Conservation (phyloP, 2,329 filamentous ascomycete genomes). For the Fusarium setosum region DNA sequence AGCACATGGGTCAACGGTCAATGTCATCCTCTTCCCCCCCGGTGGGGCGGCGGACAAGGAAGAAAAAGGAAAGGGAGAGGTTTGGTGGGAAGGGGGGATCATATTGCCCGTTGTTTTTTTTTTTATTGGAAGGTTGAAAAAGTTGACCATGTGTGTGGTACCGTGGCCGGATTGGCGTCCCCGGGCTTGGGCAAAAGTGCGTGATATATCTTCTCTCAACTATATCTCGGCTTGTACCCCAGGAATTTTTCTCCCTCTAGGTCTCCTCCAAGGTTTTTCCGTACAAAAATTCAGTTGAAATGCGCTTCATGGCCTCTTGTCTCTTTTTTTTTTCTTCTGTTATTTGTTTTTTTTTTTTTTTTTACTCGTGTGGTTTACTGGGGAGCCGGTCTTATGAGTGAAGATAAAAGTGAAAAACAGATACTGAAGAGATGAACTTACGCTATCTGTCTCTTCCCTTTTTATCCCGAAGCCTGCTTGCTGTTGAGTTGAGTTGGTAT, state of each 20-base stretch:
- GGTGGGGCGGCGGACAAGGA: no score
- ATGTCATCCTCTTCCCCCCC: conserved; percentile 24
- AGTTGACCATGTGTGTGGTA: conserved; percentile 48
- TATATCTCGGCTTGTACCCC: conserved; percentile 40
- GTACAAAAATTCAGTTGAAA: conserved; percentile 47
- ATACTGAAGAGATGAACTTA: no score
- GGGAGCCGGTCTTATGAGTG: not conserved
- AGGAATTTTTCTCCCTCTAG: conserved; percentile 45
- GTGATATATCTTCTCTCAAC: conserved; percentile 37
- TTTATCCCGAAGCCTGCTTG: no score
- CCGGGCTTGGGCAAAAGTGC: conserved; percentile 26
- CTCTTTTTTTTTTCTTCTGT: no score
- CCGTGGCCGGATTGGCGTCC: conserved; percentile 38
- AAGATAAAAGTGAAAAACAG: no score
- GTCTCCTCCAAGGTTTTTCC: conserved; percentile 46
- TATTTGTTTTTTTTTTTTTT: no score
- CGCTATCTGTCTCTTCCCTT: no score
- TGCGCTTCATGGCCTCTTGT: conserved; percentile 30
- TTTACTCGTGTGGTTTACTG: conserved; percentile 1
- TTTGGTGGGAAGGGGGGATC: conserved; percentile 11
- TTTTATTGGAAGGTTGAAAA: conserved; percentile 47
- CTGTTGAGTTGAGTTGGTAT: no score
- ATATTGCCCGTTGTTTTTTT: conserved; percentile 47
- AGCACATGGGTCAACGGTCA: conserved; percentile 39
- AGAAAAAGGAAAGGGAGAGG: no score